Evolutionary conservation across 2,329 filamentous ascomycete genomes (phyloP), one percentile per base, ranked within the genome.

Genomic region (Capronia coronata): DNA sequence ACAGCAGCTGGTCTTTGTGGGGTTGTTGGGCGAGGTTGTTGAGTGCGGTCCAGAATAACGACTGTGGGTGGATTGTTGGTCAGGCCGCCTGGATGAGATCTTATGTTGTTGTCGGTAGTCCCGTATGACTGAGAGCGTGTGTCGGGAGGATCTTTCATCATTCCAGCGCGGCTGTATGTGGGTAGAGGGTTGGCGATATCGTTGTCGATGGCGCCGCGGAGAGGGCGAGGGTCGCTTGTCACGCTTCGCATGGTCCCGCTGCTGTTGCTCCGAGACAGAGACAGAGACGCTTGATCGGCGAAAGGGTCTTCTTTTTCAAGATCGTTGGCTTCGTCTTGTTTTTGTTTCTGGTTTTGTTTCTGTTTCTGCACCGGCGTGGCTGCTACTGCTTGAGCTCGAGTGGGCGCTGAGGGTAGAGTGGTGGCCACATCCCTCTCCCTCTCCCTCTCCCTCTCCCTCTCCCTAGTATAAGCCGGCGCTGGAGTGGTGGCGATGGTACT

Each of bases 41-140:
- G 5, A 27, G 23, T 10, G 23, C 13, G 3, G 29, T 32, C 11
- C 13, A 3, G 29, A 14, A 32, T 29, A 2, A 42, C 8, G 3
- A 43, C 25, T 3, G 46, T 53, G 11, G 51, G 51, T 9, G 51
- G 51, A 29, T 51, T 50, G 35, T 47, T 48, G 3, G 34, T 41
- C 25, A 54, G 41, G 3, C 43, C 51, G 23, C 35, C 48, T 9
- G 51, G 51, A 39, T 54, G 51, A 13, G 23, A 22, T 16, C 13
- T 37, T 7, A 4, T 8, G 13, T 14, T 37, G 14, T 5, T 19
- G n/a, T n/a, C n/a, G n/a, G n/a, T n/a, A n/a, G n/a, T n/a, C n/a
- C n/a, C n/a, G n/a, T n/a, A n/a, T n/a, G n/a, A n/a, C n/a, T n/a
- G n/a, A n/a, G n/a, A n/a, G n/a, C n/a, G n/a, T n/a, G n/a, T n/a